Percentiles rank a stretch among this genome's conserved stretches.
Evolutionary conservation across 441 rosid genomes (phyloP).

Genomic region (Isatis lusitanica): DNA sequence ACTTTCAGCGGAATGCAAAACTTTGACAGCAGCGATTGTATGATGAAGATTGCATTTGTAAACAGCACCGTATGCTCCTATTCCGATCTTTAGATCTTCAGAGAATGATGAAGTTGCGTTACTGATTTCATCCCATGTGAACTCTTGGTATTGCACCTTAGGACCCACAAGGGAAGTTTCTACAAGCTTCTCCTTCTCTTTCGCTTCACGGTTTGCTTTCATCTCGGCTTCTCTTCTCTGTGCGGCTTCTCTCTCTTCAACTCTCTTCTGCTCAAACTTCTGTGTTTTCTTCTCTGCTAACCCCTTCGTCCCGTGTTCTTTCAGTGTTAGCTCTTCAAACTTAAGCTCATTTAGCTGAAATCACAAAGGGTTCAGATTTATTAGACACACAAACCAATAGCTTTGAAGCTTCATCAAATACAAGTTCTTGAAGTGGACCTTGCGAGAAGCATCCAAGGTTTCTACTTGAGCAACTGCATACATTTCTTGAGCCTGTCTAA

Average conservation of each 20-base stretch:
- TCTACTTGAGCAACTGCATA: constrained; percentile 75
- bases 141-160: constrained; percentile 36
- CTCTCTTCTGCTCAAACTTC: constrained; percentile 49
- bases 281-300: constrained; percentile 56
- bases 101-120: constrained; percentile 42
- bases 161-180: constrained; percentile 35
- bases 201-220: constrained; percentile 48
- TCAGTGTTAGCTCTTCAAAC: constrained; percentile 48
- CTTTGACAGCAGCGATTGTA: constrained; percentile 40
- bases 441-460: constrained; percentile 71
- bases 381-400: background rate
- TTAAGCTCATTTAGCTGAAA: constrained; percentile 56
- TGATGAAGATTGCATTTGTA: constrained; percentile 41
- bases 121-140: constrained; percentile 39
- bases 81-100: constrained; percentile 39
- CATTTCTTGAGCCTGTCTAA: constrained; percentile 74
- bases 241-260: constrained; percentile 56
- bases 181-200: constrained; percentile 62
- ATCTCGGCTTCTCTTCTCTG: constrained; percentile 53
- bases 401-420: constrained; percentile 1
- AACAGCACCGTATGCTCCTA: constrained; percentile 40
- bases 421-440: constrained; percentile 44
- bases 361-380: background rate
- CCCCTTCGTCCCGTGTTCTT: constrained; percentile 49
- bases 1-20: constrained; percentile 37